Conservation (phyloP, 2,329 filamentous ascomycete species). For the Penicillium occitanis region DNA sequence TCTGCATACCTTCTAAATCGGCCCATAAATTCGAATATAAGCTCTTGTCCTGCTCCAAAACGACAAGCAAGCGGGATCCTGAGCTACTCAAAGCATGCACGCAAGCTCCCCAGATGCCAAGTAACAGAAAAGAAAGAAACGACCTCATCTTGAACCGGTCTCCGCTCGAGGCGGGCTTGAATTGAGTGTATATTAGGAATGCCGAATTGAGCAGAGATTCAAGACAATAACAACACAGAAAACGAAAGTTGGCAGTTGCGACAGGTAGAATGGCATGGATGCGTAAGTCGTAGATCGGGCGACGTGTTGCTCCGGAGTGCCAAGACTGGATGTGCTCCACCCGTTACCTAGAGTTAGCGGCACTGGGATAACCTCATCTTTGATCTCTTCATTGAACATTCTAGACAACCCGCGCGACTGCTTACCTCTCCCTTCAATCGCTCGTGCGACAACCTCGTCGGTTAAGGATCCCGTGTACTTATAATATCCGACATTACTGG, state of each 20-base stretch:
- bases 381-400: background rate
- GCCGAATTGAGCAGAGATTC: slow-evolving; percentile 14
- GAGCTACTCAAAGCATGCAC: slow-evolving; percentile 72
- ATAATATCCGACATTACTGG: no score
- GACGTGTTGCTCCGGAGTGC: slow-evolving; percentile 45
- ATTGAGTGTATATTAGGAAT: background rate
- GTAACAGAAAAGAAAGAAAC: slow-evolving; percentile 67
- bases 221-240: slow-evolving; percentile 21
- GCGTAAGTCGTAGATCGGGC: slow-evolving; percentile 33
- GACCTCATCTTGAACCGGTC: slow-evolving; percentile 65
- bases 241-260: slow-evolving; percentile 21
- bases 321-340: slow-evolving; percentile 35
- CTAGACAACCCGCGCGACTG: background rate
- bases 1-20: slow-evolving; percentile 46
- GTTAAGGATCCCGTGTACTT: no score
- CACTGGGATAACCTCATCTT: slow-evolving; percentile 7
- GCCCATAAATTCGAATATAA: slow-evolving; percentile 74
- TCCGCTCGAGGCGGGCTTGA: slow-evolving; percentile 36
- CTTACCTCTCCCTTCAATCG: background rate
- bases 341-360: slow-evolving; percentile 5
- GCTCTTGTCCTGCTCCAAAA: slow-evolving; percentile 84
- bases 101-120: slow-evolving; percentile 54
- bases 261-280: slow-evolving; percentile 5
- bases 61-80: slow-evolving; percentile 77
- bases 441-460: background rate